A percentile compares a stretch with the other conserved stretches of the same genome.
These are phyloP conservation scores for Aspergillus unguis DNA, from an alignment of 2,329 filamentous ascomycete species.

Conservation along the genomic window DNA sequence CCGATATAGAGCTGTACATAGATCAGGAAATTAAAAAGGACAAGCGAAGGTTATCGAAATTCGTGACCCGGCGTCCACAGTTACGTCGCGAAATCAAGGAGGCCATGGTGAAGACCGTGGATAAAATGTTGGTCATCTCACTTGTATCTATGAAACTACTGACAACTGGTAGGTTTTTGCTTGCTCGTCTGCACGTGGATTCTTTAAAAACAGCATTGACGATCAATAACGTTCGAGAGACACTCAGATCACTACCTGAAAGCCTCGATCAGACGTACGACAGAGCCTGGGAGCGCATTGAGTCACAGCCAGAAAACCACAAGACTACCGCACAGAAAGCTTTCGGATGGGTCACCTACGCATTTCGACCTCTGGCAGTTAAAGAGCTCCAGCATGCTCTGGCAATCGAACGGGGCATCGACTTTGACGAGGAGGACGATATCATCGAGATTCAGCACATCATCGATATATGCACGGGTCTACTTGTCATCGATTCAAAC, in stretches of 20 bases:
- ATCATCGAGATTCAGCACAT: not conserved
- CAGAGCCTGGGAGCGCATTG: not conserved
- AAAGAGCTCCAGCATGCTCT: not conserved
- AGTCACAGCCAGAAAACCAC: not conserved
- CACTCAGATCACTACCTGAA: not conserved
- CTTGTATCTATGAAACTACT: not conserved
- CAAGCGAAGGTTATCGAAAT: not conserved
- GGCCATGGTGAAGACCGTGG: not conserved
- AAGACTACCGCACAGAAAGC: not conserved
- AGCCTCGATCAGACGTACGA: not conserved
- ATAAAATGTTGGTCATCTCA: not conserved
- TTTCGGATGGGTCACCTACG: not conserved
- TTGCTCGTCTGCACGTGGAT: not conserved
- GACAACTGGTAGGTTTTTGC: not conserved
- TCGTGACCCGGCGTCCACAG: not conserved
- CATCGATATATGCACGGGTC: not conserved
- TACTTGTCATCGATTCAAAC: not conserved
- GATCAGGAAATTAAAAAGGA: not conserved
- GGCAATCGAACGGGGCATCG: not conserved
- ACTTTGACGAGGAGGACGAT: not conserved
- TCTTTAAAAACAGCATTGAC: not conserved
- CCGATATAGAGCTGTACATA: not conserved
- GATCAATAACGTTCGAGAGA: not conserved
- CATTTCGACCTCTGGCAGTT: not conserved
- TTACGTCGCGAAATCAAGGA: not conserved